Base-by-base conservation (phyloP, 352 stramenopile species). In the Pelagophyceae sp. region DNA sequence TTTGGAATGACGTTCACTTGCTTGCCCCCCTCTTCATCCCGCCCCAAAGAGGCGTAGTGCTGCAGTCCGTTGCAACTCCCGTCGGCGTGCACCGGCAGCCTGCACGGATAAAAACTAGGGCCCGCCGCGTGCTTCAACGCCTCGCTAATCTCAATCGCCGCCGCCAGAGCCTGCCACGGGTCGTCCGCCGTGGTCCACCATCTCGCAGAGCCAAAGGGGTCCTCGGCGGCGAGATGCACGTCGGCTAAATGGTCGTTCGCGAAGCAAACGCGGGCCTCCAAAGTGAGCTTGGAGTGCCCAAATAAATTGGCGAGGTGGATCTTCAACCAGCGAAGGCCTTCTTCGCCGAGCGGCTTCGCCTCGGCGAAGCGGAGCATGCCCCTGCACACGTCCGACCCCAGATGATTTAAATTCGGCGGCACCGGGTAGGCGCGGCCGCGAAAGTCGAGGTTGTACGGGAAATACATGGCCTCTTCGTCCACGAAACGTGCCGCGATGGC, bases 391-490 rank as follows among this genome's bases (percentile, higher is more conserved):
- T 99, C 97, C 25, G 94, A 97, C 38, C 96, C 96, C 71, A 99
- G 83, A 83, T 99, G 97, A 80, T 98, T 99, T 0, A 99, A 86
- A 83, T 99, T 97, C 1, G 96, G 96, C 72, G 96, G 95, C 19
- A 99, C 91, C 71, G 97, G 96, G 82, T 99, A 98, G 75, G 96
- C 96, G 67, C 97, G 88, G 40, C 97, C 96, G 50, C 96, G 89
- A 84, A 99, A 99, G 81, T 99, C 97, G 84, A 99, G 90, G 85
- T 99, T 99, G 88, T 98, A 98, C 51, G 96, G 96, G 81, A 98
- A 99, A 85, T 98, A 99, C 33, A 99, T 91, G 77, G 90, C 90
- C 25, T 96, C 87, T 82, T 98, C 96, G 77, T 98, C 87, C 82
- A 93, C 89, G 83, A 98, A 98, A 76, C 97, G 90, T 70, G 97